Conservation (phyloP, 2,329 filamentous ascomycete species). For the Ceratocystis cacaofunesta region DNA sequence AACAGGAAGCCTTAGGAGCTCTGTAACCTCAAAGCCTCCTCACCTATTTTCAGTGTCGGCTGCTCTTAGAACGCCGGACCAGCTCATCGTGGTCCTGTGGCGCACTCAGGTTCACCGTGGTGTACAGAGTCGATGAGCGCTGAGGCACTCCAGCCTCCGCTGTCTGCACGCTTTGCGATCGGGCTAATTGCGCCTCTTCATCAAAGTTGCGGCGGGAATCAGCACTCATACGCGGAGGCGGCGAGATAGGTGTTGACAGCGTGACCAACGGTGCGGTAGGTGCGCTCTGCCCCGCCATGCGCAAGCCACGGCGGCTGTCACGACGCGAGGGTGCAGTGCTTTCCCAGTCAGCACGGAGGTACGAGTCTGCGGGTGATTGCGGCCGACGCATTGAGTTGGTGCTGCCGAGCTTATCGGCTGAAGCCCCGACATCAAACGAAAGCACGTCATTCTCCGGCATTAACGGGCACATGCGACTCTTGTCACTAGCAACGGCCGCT, state of each 20-base stretch:
- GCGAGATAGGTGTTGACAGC: conserved; percentile 17
- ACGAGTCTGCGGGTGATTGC: conserved; percentile 8
- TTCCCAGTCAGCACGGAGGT: conserved; percentile 11
- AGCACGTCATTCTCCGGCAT: conserved; percentile 19
- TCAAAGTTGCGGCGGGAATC: conserved; percentile 28
- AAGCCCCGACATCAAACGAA: conserved; percentile 2
- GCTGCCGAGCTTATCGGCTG: conserved; percentile 3
- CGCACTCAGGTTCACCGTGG: conserved; percentile 5
- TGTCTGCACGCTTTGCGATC: conserved; percentile 10
- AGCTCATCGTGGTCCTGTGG: conserved; percentile 8
- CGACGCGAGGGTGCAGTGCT: conserved; percentile 22
- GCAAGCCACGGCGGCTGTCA: conserved; percentile 34
- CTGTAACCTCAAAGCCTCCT: background rate
- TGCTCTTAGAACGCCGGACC: conserved; percentile 15
- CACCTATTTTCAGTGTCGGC: conserved; percentile 4
- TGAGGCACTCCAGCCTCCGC: background rate
- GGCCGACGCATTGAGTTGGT: background rate
- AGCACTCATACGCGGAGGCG: conserved; percentile 19
- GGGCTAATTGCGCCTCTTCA: conserved; percentile 27
- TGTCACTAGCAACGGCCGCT: conserved; percentile 42
- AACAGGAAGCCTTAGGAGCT: no score
- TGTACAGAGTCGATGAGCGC: background rate
- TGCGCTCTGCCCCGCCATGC: conserved; percentile 32
- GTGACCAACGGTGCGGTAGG: conserved; percentile 23
- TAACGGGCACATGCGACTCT: conserved; percentile 47